Evolutionary conservation across 2,329 filamentous ascomycete species (phyloP).

Genomic region (Aphanoascus verrucosus): DNA sequence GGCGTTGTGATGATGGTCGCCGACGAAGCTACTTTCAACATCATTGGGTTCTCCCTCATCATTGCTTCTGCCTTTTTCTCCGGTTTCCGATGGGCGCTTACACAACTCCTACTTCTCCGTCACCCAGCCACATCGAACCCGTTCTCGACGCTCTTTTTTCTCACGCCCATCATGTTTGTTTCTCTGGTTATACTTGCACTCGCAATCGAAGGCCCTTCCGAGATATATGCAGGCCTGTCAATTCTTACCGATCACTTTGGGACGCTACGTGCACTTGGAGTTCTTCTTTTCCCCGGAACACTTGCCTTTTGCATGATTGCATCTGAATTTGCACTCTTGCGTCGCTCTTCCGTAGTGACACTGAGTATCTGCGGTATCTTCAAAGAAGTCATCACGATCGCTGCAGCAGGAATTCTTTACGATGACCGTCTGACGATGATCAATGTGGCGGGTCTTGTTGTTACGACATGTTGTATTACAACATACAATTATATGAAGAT

Average conservation of each 20-base stretch:
- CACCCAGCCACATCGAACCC: conserved; percentile 94
- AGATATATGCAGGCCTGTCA: conserved; percentile 55
- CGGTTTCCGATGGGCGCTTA: conserved; percentile 96
- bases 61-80: conserved; percentile 92
- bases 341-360: conserved; percentile 91
- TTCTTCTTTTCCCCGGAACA: conserved; percentile 78
- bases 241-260: conserved; percentile 59
- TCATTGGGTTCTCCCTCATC: conserved; percentile 78
- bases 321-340: conserved; percentile 86
- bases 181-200: conserved; percentile 70
- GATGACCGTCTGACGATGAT: conserved; percentile 76
- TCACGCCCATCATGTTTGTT: conserved; percentile 94
- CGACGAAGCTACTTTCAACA: conserved; percentile 81
- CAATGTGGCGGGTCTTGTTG: conserved; percentile 76
- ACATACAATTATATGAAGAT: conserved; percentile 96
- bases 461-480: conserved; percentile 76
- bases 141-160: conserved; percentile 92
- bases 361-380: conserved; percentile 96
- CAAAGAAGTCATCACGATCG: conserved; percentile 96
- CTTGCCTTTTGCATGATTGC: conserved; percentile 96
- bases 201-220: conserved; percentile 67
- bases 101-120: conserved; percentile 84
- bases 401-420: conserved; percentile 76
- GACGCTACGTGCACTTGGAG: conserved; percentile 50
- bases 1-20: conserved; percentile 98